Conservation (phyloP, 495 filamentous ascomycete genomes). For the Aspergillus ostianus region DNA sequence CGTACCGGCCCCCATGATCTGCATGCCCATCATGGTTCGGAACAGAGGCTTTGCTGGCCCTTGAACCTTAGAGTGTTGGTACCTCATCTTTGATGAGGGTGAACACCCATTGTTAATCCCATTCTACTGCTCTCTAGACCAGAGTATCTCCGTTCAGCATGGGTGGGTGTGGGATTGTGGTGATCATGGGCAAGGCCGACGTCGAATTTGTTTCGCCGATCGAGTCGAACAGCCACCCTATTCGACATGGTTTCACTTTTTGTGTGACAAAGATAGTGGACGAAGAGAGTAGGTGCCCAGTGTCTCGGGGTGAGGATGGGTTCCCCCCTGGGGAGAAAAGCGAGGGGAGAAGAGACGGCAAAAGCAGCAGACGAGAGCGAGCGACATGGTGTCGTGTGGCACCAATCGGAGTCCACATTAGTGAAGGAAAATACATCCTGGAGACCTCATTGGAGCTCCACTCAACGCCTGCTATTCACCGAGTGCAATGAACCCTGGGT, state of each 20-base stretch:
- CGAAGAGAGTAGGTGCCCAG: not conserved
- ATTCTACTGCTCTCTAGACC: not conserved
- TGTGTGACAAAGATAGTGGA: not conserved
- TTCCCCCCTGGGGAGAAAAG: not conserved
- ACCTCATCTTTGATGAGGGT: not conserved
- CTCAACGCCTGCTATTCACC: constrained; percentile 15
- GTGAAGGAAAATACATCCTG: constrained; percentile 30
- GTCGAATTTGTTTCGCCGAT: not conserved
- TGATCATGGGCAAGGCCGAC: not conserved
- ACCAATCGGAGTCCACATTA: constrained; percentile 25
- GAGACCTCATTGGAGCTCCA: constrained; percentile 26
- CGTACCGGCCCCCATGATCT: not conserved
- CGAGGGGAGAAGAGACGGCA: not conserved
- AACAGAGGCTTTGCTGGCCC: not conserved
- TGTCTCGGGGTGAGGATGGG: not conserved
- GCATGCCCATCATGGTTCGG: not conserved
- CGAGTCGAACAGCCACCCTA: not conserved
- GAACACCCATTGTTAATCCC: not conserved
- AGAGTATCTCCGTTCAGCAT: no score
- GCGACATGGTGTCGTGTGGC: constrained; percentile 10
- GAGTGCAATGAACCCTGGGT: constrained; percentile 8
- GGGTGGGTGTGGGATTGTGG: not conserved
- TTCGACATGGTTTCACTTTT: not conserved
- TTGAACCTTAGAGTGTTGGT: not conserved
- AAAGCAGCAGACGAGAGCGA: not conserved